phyloP scores from a whole-genome alignment of 2,329 filamentous ascomycete genomes.

The Colletotrichum navitas region DNA sequence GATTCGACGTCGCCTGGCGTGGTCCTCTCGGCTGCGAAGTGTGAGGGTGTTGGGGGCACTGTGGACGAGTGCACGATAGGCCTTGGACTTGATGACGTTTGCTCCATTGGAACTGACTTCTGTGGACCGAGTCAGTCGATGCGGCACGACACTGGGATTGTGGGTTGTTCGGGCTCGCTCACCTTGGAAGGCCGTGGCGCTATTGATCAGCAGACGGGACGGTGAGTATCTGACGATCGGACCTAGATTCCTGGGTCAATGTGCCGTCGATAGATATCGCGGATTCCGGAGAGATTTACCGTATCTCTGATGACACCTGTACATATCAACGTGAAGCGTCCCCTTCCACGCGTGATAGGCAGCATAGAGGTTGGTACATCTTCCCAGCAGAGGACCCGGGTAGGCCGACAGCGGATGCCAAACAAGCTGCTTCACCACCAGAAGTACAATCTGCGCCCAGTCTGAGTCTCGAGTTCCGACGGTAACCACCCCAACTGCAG shows the following conservation, averaged over 20 bases:
- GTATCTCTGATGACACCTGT: constrained; percentile 50
- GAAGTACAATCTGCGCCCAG: not conserved
- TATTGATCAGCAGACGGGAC: constrained; percentile 42
- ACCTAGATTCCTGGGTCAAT: constrained; percentile 28
- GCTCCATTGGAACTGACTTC: constrained; percentile 41
- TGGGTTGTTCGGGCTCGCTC: too few relatives aligned
- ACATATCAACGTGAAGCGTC: constrained; percentile 52
- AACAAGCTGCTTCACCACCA: constrained; percentile 10
- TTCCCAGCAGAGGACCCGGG: constrained; percentile 20
- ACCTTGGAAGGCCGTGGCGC: too few relatives aligned
- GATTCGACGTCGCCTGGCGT: constrained; percentile 40
- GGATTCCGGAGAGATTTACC: constrained; percentile 47
- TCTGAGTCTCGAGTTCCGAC: not conserved
- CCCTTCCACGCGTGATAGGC: constrained; percentile 53
- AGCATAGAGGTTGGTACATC: constrained; percentile 42
- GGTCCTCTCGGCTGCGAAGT: constrained; percentile 20
- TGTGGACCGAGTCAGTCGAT: not conserved
- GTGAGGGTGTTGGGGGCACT: constrained; percentile 40
- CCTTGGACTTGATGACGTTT: constrained; percentile 42
- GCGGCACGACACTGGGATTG: too few relatives aligned
- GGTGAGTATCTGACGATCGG: constrained; percentile 48
- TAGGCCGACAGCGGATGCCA: constrained; percentile 24
- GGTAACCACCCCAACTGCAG: not conserved
- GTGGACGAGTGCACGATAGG: constrained; percentile 37
- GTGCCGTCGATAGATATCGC: too few relatives aligned